Conservation (phyloP, 148 eudicot genomes). For the Amaranthus cruentus region DNA sequence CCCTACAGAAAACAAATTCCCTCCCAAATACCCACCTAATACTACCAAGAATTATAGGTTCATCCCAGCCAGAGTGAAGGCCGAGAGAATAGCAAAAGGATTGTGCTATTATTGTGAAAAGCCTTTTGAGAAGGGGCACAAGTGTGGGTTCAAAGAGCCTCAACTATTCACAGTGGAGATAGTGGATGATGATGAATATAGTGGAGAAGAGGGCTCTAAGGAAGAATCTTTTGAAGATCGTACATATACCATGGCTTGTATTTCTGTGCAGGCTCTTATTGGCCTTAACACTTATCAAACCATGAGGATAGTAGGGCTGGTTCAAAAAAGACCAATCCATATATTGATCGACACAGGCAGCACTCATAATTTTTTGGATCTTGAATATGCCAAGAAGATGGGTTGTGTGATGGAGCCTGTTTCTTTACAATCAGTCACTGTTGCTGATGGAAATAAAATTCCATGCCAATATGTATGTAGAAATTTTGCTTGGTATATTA, state of each 20-base stretch:
- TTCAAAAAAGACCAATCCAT: too few species aligned
- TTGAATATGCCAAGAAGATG: neutral
- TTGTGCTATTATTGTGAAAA: too few species aligned
- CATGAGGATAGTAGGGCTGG: neutral
- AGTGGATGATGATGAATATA: too few species aligned
- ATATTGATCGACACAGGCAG: too few species aligned
- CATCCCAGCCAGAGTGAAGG: too few species aligned
- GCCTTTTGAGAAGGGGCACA: too few species aligned
- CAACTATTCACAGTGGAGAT: too few species aligned
- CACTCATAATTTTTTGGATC: too few species aligned
- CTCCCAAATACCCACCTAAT: neutral
- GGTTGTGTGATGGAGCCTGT: neutral
- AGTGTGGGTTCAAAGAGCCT: too few species aligned
- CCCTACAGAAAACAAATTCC: neutral
- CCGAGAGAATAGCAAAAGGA: too few species aligned
- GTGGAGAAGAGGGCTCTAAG: neutral
- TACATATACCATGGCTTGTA: neutral
- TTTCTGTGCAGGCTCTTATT: neutral
- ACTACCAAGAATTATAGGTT: too few species aligned
- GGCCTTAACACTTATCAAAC: neutral
- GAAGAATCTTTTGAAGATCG: neutral
- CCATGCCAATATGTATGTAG: neutral
- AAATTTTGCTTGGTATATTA: neutral
- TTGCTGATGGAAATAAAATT: neutral
- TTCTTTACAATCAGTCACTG: neutral